These are phyloP conservation scores for Irpex lacteus DNA, from an alignment of 1,284 basidiomycete genomes.

Conservation along the genomic window DNA sequence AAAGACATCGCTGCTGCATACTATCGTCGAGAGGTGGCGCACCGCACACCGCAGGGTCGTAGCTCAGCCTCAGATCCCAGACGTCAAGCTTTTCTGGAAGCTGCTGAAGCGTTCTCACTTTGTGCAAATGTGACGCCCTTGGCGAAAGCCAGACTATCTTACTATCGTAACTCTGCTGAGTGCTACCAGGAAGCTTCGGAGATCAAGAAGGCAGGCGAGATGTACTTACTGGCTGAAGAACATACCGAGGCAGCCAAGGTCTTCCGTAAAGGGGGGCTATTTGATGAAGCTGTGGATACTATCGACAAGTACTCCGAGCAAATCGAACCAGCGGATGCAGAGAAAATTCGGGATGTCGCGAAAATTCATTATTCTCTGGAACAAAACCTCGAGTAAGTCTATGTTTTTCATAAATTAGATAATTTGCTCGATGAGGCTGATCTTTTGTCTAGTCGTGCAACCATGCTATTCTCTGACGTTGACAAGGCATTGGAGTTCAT, in stretches of 20 bases:
- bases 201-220: slow-evolving; percentile 41
- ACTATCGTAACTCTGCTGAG: slow-evolving; percentile 49
- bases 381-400: slow-evolving; percentile 42
- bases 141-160: slow-evolving; percentile 31
- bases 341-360: slow-evolving; percentile 45
- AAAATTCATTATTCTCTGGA: slow-evolving; percentile 49
- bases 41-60: slow-evolving; percentile 10
- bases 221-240: slow-evolving; percentile 41
- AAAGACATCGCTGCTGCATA: slow-evolving; percentile 45
- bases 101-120: slow-evolving; percentile 46
- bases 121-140: slow-evolving; percentile 36
- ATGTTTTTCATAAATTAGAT: not conserved
- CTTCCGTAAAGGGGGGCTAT: slow-evolving; percentile 47
- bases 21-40: slow-evolving; percentile 40
- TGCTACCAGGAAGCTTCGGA: slow-evolving; percentile 46
- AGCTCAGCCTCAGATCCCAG: not conserved
- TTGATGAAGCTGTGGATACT: slow-evolving; percentile 52
- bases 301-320: slow-evolving; percentile 32
- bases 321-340: slow-evolving; percentile 34
- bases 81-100: slow-evolving; percentile 21
- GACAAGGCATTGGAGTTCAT: slow-evolving; percentile 59
- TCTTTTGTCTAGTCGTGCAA: slow-evolving; percentile 39
- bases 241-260: slow-evolving; percentile 44
- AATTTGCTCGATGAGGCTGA: not conserved
- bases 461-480: slow-evolving; percentile 44